These are phyloP conservation scores for Rhizomucor pusillus DNA, from an alignment of 371 early-diverging fungal genomes.

Conservation along the genomic window DNA sequence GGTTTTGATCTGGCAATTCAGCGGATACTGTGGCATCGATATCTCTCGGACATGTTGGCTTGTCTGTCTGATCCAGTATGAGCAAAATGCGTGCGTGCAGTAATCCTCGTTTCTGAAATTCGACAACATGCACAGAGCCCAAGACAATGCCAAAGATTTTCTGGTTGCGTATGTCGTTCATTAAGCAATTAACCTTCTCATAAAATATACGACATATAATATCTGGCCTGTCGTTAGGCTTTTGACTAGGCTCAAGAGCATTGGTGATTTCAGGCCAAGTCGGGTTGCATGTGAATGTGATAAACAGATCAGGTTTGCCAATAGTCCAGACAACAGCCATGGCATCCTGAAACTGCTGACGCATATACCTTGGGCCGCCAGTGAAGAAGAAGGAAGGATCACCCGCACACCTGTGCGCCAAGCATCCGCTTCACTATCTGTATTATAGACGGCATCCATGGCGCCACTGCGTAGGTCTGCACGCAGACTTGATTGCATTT, in stretches of 20 bases:
- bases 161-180: constrained; percentile 19
- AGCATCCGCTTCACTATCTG: not conserved
- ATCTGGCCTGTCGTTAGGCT: constrained; percentile 19
- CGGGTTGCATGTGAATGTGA: too few relatives aligned
- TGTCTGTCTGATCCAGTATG: constrained; percentile 16
- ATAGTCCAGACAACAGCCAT: constrained; percentile 18
- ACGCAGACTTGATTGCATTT: constrained; percentile 4
- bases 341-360: constrained; percentile 22
- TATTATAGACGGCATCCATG: constrained; percentile 1
- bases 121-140: constrained; percentile 7
- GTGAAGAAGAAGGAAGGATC: not conserved
- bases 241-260: not conserved
- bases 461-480: constrained; percentile 6
- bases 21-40: constrained; percentile 24
- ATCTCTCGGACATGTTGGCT: constrained; percentile 16
- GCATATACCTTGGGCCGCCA: not conserved
- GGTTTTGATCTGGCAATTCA: constrained; percentile 22
- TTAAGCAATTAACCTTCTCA: constrained; percentile 15
- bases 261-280: not conserved
- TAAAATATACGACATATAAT: constrained; percentile 19
- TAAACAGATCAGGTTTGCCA: constrained; percentile 37
- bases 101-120: constrained; percentile 32
- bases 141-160: constrained; percentile 18
- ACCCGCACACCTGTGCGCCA: not conserved
- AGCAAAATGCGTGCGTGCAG: constrained; percentile 30